Conservation (phyloP, 179 eudicot genomes). For the Gypsophila paniculata region DNA sequence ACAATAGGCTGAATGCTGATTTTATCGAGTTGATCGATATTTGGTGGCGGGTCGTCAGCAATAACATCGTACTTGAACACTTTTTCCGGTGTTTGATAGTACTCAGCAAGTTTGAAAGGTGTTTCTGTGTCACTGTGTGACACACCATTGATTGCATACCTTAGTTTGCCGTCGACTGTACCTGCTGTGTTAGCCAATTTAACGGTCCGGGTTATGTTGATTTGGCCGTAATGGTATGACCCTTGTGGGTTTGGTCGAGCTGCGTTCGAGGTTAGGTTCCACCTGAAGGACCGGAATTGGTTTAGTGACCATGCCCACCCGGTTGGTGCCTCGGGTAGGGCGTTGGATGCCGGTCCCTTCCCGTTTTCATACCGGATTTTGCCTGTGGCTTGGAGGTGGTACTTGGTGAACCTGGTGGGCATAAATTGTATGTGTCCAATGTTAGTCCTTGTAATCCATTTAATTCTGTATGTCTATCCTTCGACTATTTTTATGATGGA, state of each 20-base stretch:
- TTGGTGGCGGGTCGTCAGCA: slow-evolving; percentile 32
- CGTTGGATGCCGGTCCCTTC: slow-evolving; percentile 38
- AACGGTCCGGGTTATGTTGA: slow-evolving; percentile 60
- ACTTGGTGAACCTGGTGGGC: slow-evolving; percentile 42
- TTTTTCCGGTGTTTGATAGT: slow-evolving; percentile 41
- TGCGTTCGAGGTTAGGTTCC: slow-evolving; percentile 70
- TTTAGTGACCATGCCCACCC: slow-evolving; percentile 48
- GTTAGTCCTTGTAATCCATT: too few relatives aligned
- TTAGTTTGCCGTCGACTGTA: slow-evolving; percentile 45
- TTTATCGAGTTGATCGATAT: slow-evolving; percentile 25
- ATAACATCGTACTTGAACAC: slow-evolving; percentile 54
- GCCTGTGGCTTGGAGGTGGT: slow-evolving; percentile 39
- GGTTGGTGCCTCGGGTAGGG: slow-evolving; percentile 40
- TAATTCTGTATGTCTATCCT: too few relatives aligned
- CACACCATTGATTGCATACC: slow-evolving; percentile 60
- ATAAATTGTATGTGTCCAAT: background rate
- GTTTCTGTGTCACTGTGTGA: slow-evolving; percentile 57
- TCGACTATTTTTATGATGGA: too few relatives aligned
- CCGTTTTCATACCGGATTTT: slow-evolving; percentile 36
- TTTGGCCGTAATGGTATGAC: slow-evolving; percentile 60
- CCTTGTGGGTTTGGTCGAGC: slow-evolving; percentile 86
- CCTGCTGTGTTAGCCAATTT: slow-evolving; percentile 44
- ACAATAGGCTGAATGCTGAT: slow-evolving; percentile 45
- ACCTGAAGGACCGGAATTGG: slow-evolving; percentile 39
- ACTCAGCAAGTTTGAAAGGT: slow-evolving; percentile 62